Evolutionary conservation across 1,139 yeast genomes (phyloP).

Genomic region (Pichia sp.): DNA sequence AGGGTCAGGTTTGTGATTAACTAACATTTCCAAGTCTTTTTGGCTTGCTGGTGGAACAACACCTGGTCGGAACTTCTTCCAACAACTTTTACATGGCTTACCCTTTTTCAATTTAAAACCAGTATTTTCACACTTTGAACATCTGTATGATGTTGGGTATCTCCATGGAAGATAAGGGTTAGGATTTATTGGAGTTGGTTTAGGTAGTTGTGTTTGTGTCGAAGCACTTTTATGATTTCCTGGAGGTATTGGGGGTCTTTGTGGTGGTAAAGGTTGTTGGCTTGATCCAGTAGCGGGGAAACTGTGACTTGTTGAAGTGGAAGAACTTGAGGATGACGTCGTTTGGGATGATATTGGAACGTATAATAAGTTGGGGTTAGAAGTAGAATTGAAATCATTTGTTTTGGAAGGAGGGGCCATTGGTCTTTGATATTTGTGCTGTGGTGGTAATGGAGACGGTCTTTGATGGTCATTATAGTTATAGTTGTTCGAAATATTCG

Average conservation of each 20-base stretch:
- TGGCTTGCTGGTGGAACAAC: constrained; percentile 19
- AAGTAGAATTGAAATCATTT: too few relatives aligned
- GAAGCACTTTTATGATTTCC: background rate
- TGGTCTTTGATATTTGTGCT: too few relatives aligned
- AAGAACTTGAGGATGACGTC: background rate
- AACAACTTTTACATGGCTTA: constrained; percentile 63
- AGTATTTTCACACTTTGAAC: constrained; percentile 70
- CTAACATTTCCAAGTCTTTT: constrained; percentile 17
- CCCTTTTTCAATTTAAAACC: constrained; percentile 66
- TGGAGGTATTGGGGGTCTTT: constrained; percentile 7
- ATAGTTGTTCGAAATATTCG: background rate
- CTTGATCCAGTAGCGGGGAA: too few relatives aligned
- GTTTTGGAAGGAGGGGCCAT: background rate
- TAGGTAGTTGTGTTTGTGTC: constrained; percentile 3
- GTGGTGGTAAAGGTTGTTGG: background rate
- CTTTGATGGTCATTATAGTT: background rate
- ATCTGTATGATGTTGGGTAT: constrained; percentile 55
- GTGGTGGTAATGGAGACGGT: background rate
- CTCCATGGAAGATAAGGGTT: constrained; percentile 52
- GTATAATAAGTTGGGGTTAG: too few relatives aligned
- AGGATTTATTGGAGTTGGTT: constrained; percentile 16
- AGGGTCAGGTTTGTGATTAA: constrained; percentile 15
- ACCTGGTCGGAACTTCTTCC: constrained; percentile 54
- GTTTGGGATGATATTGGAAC: background rate
- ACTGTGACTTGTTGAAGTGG: background rate